These are phyloP conservation scores for Calonectria pteridis DNA, from an alignment of 2,329 filamentous ascomycete species.

Conservation along the genomic window DNA sequence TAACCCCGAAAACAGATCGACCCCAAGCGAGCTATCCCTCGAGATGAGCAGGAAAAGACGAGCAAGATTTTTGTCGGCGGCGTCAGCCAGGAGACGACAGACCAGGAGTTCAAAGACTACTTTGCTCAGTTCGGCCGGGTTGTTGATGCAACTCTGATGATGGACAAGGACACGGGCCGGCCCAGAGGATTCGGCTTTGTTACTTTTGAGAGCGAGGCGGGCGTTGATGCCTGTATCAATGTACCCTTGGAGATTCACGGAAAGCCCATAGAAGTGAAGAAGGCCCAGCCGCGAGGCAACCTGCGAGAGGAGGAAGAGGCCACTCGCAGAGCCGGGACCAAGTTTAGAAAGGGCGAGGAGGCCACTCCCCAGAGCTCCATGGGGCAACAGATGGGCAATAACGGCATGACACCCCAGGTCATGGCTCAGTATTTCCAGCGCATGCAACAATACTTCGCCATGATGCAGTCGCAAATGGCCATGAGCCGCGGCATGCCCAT, in stretches of 20 bases:
- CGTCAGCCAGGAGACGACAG: slow-evolving; percentile 96
- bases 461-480: slow-evolving; percentile 95
- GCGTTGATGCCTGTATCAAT: slow-evolving; percentile 90
- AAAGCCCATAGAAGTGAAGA: slow-evolving; percentile 98
- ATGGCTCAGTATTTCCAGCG: slow-evolving; percentile 99
- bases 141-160: slow-evolving; percentile 98
- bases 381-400: slow-evolving; percentile 59
- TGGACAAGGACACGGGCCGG: slow-evolving; percentile 99
- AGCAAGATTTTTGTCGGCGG: slow-evolving; percentile 99
- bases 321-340: slow-evolving; percentile 63
- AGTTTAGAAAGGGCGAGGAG: slow-evolving; percentile 69
- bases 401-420: slow-evolving; percentile 91
- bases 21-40: slow-evolving; percentile 95
- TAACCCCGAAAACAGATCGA: slow-evolving; percentile 77
- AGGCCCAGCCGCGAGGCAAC: slow-evolving; percentile 94
- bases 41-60: slow-evolving; percentile 97
- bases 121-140: slow-evolving; percentile 97
- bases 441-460: slow-evolving; percentile 96
- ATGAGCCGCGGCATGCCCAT: slow-evolving; percentile 81
- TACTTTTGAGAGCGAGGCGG: slow-evolving; percentile 95
- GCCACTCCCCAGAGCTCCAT: slow-evolving; percentile 56
- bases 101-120: slow-evolving; percentile 95
- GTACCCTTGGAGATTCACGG: slow-evolving; percentile 91
- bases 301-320: slow-evolving; percentile 89
- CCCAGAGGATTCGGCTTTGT: slow-evolving; percentile 98